A percentile compares a stretch with the other conserved stretches of the same genome.
These are phyloP conservation scores for Persicaria tinctoria DNA, from an alignment of 148 eudicot genomes.

Conservation along the genomic window DNA sequence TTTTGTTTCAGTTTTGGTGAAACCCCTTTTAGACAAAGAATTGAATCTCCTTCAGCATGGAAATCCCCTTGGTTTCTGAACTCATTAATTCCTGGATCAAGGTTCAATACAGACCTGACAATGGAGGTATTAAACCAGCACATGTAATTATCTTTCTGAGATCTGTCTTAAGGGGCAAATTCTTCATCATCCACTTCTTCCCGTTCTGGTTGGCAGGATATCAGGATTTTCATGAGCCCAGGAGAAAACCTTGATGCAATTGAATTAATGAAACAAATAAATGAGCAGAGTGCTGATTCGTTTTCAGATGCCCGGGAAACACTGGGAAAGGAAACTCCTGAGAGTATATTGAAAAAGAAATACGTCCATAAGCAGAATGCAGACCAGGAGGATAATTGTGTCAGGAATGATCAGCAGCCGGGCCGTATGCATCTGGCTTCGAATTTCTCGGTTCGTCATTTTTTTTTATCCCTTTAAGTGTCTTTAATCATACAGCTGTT, in stretches of 20 bases:
- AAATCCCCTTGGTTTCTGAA: constrained; percentile 94
- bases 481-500: no score
- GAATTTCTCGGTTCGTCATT: constrained; percentile 36
- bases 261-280: constrained; percentile 46
- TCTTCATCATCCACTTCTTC: neutral
- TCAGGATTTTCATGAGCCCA: constrained; percentile 42
- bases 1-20: constrained; percentile 48
- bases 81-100: constrained; percentile 60
- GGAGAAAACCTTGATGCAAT: constrained; percentile 65
- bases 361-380: constrained; percentile 21
- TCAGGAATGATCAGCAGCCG: constrained; percentile 21
- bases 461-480: neutral
- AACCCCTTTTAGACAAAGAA: constrained; percentile 77
- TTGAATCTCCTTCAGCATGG: constrained; percentile 97
- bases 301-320: constrained; percentile 83
- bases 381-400: constrained; percentile 24
- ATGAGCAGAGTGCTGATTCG: constrained; percentile 69
- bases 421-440: constrained; percentile 27
- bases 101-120: constrained; percentile 74
- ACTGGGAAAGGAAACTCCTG: constrained; percentile 81
- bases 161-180: neutral
- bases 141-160: neutral
- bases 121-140: constrained; percentile 49
- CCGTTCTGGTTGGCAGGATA: neutral
- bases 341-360: constrained; percentile 50